Conservation (phyloP, 2,329 filamentous ascomycete genomes). For the Cytospora piceae region DNA sequence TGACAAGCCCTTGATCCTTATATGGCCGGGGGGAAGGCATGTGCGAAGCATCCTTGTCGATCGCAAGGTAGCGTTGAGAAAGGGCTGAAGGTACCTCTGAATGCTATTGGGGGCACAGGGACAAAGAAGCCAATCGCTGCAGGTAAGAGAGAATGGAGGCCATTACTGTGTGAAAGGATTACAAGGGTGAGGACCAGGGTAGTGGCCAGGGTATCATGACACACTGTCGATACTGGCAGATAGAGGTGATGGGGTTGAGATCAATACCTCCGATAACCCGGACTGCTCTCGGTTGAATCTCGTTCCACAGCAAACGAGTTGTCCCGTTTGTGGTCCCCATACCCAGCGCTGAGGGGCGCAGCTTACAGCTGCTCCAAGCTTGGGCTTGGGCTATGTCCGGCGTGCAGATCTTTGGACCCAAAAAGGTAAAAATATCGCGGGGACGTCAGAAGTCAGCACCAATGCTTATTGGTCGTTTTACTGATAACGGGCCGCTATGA, state of each 20-base stretch:
- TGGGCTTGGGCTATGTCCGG: slow-evolving; percentile 20
- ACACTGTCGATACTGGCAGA: neutral
- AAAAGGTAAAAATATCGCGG: slow-evolving; percentile 20
- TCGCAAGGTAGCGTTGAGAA: slow-evolving; percentile 14
- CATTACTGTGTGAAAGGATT: slow-evolving; percentile 5
- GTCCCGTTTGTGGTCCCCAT: slow-evolving; percentile 5
- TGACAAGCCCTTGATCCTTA: slow-evolving; percentile 10
- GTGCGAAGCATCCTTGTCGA: slow-evolving; percentile 15
- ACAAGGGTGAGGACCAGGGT: slow-evolving; percentile 5
- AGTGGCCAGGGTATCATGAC: neutral
- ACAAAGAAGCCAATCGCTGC: slow-evolving; percentile 8
- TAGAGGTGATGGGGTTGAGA: neutral
- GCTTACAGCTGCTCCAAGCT: slow-evolving; percentile 12
- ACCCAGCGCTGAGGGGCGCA: slow-evolving; percentile 24
- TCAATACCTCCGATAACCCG: slow-evolving; percentile 19
- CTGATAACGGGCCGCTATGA: slow-evolving; percentile 10
- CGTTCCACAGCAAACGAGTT: slow-evolving; percentile 25
- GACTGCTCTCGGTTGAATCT: slow-evolving; percentile 14
- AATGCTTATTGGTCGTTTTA: slow-evolving; percentile 18
- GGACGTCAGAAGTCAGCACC: neutral
- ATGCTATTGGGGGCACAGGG: slow-evolving; percentile 2
- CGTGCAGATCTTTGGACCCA: slow-evolving; percentile 26
- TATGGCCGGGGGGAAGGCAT: slow-evolving; percentile 5
- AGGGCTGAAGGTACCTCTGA: slow-evolving; percentile 17
- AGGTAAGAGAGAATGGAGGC: neutral